Percentiles rank a stretch among this genome's conserved stretches.
These are phyloP conservation scores for Acer campestre DNA, from an alignment of 345 rosid species.

Conservation along the genomic window DNA sequence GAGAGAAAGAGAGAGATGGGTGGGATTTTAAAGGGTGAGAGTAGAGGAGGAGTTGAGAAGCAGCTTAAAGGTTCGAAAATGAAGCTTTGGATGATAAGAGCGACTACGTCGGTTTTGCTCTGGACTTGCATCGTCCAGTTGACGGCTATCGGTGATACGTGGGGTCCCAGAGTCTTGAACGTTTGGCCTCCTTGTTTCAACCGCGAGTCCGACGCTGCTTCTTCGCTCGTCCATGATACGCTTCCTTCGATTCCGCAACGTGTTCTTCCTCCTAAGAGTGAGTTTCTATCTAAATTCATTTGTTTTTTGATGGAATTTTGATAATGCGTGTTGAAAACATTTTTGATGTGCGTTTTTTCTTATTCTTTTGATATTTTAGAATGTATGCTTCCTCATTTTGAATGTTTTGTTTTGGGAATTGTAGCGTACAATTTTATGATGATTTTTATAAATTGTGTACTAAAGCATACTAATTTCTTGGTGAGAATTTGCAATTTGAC, in stretches of 20 bases:
- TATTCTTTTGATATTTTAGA: no score
- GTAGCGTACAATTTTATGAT: background rate
- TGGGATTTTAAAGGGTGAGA: constrained; percentile 42
- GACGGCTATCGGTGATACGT: constrained; percentile 82
- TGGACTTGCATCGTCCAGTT: constrained; percentile 97
- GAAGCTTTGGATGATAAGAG: constrained; percentile 92
- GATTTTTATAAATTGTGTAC: background rate
- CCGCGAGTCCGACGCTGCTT: constrained; percentile 42
- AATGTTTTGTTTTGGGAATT: no score
- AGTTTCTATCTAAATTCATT: constrained; percentile 13
- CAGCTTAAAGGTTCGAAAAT: constrained; percentile 60
- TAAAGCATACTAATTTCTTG: background rate
- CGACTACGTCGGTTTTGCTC: constrained; percentile 77
- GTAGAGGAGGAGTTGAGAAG: constrained; percentile 31
- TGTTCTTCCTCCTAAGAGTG: constrained; percentile 80
- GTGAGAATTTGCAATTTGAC: background rate
- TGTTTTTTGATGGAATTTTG: no score
- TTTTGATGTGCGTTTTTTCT: no score
- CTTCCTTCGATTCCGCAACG: constrained; percentile 45
- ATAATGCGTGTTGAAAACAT: no score
- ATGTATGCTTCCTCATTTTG: no score
- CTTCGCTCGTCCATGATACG: constrained; percentile 40
- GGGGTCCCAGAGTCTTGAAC: constrained; percentile 88
- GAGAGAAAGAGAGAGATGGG: constrained; percentile 45
- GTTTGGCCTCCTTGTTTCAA: constrained; percentile 87